Base-by-base conservation (phyloP, 805 yeast genomes). In the Saccharomycopsis olivae region DNA sequence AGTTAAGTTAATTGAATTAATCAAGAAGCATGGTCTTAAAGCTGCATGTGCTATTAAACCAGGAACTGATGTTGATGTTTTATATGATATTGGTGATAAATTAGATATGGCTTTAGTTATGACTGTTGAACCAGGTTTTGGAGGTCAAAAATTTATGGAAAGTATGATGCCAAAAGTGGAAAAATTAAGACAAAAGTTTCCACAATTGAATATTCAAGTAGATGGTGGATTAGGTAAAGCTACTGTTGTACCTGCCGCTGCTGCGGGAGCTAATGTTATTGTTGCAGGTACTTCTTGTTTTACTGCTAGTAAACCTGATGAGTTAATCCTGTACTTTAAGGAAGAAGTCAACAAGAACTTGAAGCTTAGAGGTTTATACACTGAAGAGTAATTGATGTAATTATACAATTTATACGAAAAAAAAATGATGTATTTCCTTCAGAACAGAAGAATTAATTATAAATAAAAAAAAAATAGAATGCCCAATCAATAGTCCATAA, bases 71-170 rank as follows among this genome's bases (percentile, higher is more conserved):
- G 92, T 84, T 17, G 92, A 81, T 43, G 94, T 74, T 2, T 69
- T 88, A 32, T 77, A 67, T 52, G 88, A 84, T 21, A 62, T 84
- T 45, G 89, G 79, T 19, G 79, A 78, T 35, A 65, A 73, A 41
- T 67, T 89, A 50, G 97, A 92, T 59, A 85, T 89, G 96, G 88
- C 85, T n/a, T 68, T 92, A 43, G 80, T 92, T 32, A 92, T 89
- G 97, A 92, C 98, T 2, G 97, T 92, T 27, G 98, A 92, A 64
- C 98, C 98, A 11, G 98, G 98, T 1, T 89, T 92, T 58, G 98
- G 98, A 17, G 98, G 98, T 34, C 98, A 92, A 64, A 82, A 81
- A 59, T 92, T 92, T 67, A 87, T 85, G 96, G 65, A 75, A 15
- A 84, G 76, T 44, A 88, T 89, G 96, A 88, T 92, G 97, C 86